Percentiles rank a stretch among this genome's conserved stretches.
Evolutionary conservation across 495 filamentous ascomycete species (phyloP).

Genomic region (Cudoniella acicularis): DNA sequence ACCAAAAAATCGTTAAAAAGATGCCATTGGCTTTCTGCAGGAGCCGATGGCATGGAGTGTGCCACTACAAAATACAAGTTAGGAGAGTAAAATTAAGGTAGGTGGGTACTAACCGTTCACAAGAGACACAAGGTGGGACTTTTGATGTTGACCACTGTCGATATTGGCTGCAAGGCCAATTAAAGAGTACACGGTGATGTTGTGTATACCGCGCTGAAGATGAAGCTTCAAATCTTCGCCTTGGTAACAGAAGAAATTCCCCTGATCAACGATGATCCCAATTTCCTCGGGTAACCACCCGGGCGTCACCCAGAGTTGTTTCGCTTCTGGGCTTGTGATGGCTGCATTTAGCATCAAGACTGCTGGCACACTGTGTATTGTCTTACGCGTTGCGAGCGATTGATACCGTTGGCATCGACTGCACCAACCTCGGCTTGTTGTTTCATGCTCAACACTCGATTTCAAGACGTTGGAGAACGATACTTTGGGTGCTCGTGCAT

Average conservation of each 20-base stretch:
- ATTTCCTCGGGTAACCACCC: slow-evolving; percentile 92
- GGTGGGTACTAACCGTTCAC: slow-evolving; percentile 78
- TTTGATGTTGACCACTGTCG: slow-evolving; percentile 74
- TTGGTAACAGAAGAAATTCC: slow-evolving; percentile 84
- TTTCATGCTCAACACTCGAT: slow-evolving; percentile 80
- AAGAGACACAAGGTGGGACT: slow-evolving; percentile 86
- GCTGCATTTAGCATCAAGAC: slow-evolving; percentile 83
- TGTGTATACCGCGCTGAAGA: slow-evolving; percentile 56
- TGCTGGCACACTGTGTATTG: slow-evolving; percentile 71
- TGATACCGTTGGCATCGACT: slow-evolving; percentile 83
- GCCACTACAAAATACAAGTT: slow-evolving; percentile 57
- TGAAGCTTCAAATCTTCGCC: slow-evolving; percentile 77
- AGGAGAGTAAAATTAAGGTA: no score
- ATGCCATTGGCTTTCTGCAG: slow-evolving; percentile 71
- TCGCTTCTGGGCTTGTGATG: slow-evolving; percentile 63
- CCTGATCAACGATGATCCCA: slow-evolving; percentile 72
- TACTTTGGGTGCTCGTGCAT: slow-evolving; percentile 48
- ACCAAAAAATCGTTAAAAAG: slow-evolving; percentile 98
- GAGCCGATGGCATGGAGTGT: slow-evolving; percentile 55
- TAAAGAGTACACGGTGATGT: slow-evolving; percentile 81
- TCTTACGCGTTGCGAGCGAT: slow-evolving; percentile 71
- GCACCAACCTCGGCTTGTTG: slow-evolving; percentile 83
- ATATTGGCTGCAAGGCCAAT: slow-evolving; percentile 90
- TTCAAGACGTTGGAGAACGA: slow-evolving; percentile 82
- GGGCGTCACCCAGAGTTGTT: slow-evolving; percentile 77